Base-by-base conservation (phyloP, 1,284 basidiomycete genomes). In the Violaceomyces palustris region DNA sequence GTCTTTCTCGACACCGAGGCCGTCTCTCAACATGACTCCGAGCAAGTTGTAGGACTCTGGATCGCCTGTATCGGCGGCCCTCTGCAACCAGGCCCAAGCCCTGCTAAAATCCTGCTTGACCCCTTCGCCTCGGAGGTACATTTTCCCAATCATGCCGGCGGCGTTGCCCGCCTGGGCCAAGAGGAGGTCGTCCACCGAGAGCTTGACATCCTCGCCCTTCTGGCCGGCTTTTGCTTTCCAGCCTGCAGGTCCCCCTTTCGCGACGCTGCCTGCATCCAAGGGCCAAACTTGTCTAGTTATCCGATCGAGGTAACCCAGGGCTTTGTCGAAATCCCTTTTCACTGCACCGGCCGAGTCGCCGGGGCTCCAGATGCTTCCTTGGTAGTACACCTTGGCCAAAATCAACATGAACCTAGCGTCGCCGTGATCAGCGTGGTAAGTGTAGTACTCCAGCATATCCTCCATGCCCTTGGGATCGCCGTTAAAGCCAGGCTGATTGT, bases 61-160 rank as follows among this genome's bases (percentile, higher is more conserved):
- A 63, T 97, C 90, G 24, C 83, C 84, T 21, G 55, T 54, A 19
- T 55, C 52, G 26, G 71, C 83, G 0, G 90, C 93, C 33, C 92
- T 79, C 62, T 89, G 85, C 66, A 92, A 92, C 94, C 94, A 99
- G 75, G 93, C 81, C 76, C 83, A 88, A 11, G 93, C 94, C 48
- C 82, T 76, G 17, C 76, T 77, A 30, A 81, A 80, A 74, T 97
- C 88, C 56, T 80, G 79, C 64, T 83, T 83, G 19, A 89, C 83
- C 8, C 93, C 93, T 72, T 98, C 94, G 0, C 93, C 93, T 28
- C 94, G 79, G 29, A 99, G 75, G 61, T 87, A 88, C 90, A 98
- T 96, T 45, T 87, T 80, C 0, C 93, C 94, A 2, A 98, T 74
- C 38, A 68, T 48, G 22, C 53, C 54, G 3, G 69, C 70, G 2